A percentile compares a stretch with the other conserved stretches of the same genome.
phyloP scores from a whole-genome alignment of 1,284 basidiomycete genomes.

The Calocybe gambosa region DNA sequence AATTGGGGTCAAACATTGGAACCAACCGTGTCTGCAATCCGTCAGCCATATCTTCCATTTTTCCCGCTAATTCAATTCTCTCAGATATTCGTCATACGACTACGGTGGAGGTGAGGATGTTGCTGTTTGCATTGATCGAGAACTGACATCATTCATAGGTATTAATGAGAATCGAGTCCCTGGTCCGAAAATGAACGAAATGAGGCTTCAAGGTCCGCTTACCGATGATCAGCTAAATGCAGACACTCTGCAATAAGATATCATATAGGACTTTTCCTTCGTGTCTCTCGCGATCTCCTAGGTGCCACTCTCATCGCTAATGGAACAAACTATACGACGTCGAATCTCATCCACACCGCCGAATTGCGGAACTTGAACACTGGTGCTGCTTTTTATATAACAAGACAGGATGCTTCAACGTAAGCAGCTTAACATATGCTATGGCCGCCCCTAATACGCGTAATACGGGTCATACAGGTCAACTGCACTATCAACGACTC shows the following conservation, averaged over 20 bases:
- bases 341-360: slow-evolving; percentile 38
- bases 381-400: slow-evolving; percentile 44
- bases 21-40: slow-evolving; percentile 33
- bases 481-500: slow-evolving; percentile 32
- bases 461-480: slow-evolving; percentile 25
- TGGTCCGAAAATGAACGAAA: slow-evolving; percentile 47
- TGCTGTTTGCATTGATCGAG: not conserved
- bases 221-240: not conserved
- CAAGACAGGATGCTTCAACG: slow-evolving; percentile 41
- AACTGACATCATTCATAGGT: slow-evolving; percentile 19
- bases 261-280: slow-evolving; percentile 37
- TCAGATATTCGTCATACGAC: slow-evolving; percentile 39
- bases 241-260: not conserved
- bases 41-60: not conserved
- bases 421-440: slow-evolving; percentile 13
- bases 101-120: slow-evolving; percentile 36
- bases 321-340: slow-evolving; percentile 41
- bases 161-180: slow-evolving; percentile 49
- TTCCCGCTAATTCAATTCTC: not conserved
- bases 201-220: slow-evolving; percentile 41
- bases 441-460: not conserved
- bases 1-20: slow-evolving; percentile 46
- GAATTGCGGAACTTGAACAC: slow-evolving; percentile 42
- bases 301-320: slow-evolving; percentile 35
- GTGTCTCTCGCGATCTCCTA: slow-evolving; percentile 41